phyloP scores from a whole-genome alignment of 441 rosid species.

The Syzygium syzygioides region DNA sequence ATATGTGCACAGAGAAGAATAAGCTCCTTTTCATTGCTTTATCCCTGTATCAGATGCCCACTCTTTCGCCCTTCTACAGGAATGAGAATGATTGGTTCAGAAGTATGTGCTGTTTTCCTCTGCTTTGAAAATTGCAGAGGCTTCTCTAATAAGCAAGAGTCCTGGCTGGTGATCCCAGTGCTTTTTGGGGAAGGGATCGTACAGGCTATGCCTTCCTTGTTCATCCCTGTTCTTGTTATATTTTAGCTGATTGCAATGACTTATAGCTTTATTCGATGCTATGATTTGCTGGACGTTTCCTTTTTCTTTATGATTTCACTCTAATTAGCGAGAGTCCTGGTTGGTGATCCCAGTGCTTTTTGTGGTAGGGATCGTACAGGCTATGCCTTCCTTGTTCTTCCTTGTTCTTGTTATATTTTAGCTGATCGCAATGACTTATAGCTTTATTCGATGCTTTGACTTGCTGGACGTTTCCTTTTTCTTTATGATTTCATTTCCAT shows the following conservation, averaged over 20 bases:
- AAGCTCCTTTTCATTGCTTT: neutral
- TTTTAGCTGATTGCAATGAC: neutral
- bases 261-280: neutral
- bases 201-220: neutral
- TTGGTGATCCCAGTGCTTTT: neutral
- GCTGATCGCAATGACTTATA: neutral
- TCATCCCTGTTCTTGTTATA: neutral
- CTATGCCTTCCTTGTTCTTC: neutral
- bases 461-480: neutral
- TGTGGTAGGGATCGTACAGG: neutral
- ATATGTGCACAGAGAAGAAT: neutral
- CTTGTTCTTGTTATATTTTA: neutral
- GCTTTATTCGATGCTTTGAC: neutral
- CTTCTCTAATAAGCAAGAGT: neutral
- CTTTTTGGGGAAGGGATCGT: neutral
- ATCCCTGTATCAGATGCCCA: neutral
- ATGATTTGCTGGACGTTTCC: neutral
- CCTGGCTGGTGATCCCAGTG: neutral
- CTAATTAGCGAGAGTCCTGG: neutral
- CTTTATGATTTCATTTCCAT: neutral
- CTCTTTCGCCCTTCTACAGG: neutral
- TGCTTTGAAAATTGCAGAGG: neutral
- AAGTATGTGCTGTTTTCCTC: neutral
- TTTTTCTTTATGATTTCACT: neutral
- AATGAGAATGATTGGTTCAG: neutral